Percentiles rank a stretch among this genome's conserved stretches.
phyloP scores from a whole-genome alignment of 257 asterid species.

The Solanum chaucha region DNA sequence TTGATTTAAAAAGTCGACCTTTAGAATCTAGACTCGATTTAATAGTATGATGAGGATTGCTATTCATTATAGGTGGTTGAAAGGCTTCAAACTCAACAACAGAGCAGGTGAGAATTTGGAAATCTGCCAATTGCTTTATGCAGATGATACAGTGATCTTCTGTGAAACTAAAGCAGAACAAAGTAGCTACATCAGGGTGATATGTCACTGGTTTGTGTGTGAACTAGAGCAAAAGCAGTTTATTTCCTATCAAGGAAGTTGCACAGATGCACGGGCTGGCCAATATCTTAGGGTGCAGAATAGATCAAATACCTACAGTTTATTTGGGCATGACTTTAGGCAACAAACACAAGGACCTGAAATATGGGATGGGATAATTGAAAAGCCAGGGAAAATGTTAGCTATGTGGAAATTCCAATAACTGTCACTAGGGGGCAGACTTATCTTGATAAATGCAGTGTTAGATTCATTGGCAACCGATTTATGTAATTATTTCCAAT shows the following conservation, averaged over 20 bases:
- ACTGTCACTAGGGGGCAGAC: neutral
- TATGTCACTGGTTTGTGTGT: neutral
- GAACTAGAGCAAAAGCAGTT: neutral
- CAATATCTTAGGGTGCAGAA: neutral
- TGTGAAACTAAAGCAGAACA: neutral
- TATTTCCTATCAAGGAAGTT: neutral
- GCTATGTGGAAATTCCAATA: neutral
- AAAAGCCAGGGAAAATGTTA: neutral
- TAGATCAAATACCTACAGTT: neutral
- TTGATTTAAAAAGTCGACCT: neutral
- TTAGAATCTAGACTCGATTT: neutral
- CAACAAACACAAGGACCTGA: neutral
- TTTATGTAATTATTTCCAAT: neutral
- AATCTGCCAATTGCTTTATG: neutral
- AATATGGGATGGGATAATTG: neutral
- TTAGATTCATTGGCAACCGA: neutral
- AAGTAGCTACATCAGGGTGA: neutral
- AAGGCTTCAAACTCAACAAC: neutral
- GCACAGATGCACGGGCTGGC: neutral
- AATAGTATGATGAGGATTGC: neutral
- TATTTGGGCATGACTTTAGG: neutral
- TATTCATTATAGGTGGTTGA: neutral
- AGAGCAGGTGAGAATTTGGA: neutral
- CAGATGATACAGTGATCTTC: neutral
- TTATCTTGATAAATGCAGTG: neutral